Evolutionary conservation across 73 alveolate species (phyloP), one percentile per base, ranked within the genome.

Genomic region (Stentor roeselii): DNA sequence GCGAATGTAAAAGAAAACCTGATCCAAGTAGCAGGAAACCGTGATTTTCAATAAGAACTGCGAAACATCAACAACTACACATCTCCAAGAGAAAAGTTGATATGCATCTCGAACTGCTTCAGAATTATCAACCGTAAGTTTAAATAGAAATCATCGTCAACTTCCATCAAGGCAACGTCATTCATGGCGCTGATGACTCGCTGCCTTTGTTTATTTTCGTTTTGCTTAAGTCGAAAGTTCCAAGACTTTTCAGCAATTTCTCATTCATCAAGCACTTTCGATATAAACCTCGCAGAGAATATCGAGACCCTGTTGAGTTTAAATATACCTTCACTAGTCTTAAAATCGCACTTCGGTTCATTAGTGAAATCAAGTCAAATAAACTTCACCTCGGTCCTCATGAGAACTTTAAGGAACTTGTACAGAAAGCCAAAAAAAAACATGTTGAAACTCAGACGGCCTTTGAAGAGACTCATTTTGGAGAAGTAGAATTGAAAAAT

Each of bases 121-220:
- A 76, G 84, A 39, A 76, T 76, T 41, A 76, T 76, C 39, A 76
- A 76, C 37, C 15, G 38, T 67, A 50, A 2, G 82, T 76, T 3
- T 41, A 76, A 0, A 39, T 1, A 76, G 84, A 76, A 76, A 67
- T 67, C 37, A 67, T 67, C 11, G 21, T 40, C 11, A 67, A 32
- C 41, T 14, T 34, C 34, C n/a, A 67, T 67, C 41, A 76, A 76
- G 84, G 84, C 32, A 76, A 21, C 1, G 76, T n/a, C n/a, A 38
- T 40, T 27, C 74, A 39, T 76, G 84, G 84, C 34, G 84, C 84
- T 76, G 84, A 76, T 41, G 84, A 39, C 36, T 39, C 75, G 21
- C 39, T 76, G 67, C 84, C 84, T 76, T 11, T 76, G 30, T 76
- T 76, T 76, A 38, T 76, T 21, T 76, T 21, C 39, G 84, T 76